phyloP scores from a whole-genome alignment of 2,329 filamentous ascomycete species.

The Fulvia fulva region DNA sequence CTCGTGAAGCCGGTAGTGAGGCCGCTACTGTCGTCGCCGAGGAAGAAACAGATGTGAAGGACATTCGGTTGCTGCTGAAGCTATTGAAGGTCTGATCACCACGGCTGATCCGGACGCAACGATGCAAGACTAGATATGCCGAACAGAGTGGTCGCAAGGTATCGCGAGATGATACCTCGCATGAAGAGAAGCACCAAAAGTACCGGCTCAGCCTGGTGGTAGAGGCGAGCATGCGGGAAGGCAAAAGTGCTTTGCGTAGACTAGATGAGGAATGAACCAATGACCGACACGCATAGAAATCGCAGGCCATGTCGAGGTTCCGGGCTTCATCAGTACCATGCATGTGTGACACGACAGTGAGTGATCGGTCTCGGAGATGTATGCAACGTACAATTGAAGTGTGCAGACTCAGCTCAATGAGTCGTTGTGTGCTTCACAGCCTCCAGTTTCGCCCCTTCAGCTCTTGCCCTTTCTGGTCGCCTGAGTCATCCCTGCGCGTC shows the following conservation, averaged over 20 bases:
- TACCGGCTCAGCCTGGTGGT: background rate
- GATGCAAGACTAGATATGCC: no score
- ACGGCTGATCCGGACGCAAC: no score
- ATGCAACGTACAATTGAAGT: no score
- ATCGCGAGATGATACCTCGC: background rate
- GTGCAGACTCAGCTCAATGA: background rate
- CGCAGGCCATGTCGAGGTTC: background rate
- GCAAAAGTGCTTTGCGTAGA: background rate
- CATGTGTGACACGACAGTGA: background rate
- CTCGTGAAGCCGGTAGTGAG: constrained; percentile 25
- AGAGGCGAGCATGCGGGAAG: background rate
- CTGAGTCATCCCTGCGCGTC: background rate
- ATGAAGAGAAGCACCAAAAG: background rate
- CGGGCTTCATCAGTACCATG: background rate
- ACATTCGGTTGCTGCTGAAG: constrained; percentile 69
- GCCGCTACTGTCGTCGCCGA: constrained; percentile 63
- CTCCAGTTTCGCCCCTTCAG: background rate
- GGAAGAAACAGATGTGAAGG: constrained; percentile 80
- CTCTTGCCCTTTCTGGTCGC: background rate
- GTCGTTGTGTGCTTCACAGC: background rate
- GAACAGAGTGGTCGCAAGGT: background rate
- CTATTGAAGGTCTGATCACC: constrained; percentile 61
- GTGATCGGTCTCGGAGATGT: background rate
- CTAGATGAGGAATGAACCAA: background rate
- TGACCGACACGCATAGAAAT: background rate